These are phyloP conservation scores for Spathaspora arborariae DNA, from an alignment of 805 yeast species.

Conservation along the genomic window DNA sequence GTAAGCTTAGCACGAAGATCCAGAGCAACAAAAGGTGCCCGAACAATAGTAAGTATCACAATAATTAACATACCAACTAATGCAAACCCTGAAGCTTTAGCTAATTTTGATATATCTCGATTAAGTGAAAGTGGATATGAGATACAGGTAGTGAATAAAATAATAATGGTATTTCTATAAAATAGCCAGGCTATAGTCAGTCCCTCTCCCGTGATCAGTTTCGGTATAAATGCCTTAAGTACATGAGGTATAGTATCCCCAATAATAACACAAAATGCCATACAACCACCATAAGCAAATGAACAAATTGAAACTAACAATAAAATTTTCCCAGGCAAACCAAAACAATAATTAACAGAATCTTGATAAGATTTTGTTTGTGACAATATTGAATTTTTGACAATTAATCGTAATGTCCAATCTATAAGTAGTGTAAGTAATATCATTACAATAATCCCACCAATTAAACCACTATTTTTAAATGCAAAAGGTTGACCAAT, in stretches of 20 bases:
- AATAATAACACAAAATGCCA: constrained; percentile 90
- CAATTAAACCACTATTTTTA: constrained; percentile 70
- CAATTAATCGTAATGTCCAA: constrained; percentile 81
- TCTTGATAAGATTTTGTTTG: constrained; percentile 81
- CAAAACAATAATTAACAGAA: constrained; percentile 77
- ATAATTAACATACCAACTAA: constrained; percentile 79
- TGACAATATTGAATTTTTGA: constrained; percentile 74
- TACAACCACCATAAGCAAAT: constrained; percentile 91
- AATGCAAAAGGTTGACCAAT: constrained; percentile 93
- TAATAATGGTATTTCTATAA: constrained; percentile 66
- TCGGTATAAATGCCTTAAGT: constrained; percentile 59
- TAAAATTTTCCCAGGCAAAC: constrained; percentile 61
- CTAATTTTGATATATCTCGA: constrained; percentile 77
- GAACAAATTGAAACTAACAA: constrained; percentile 76
- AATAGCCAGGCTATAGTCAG: constrained; percentile 48
- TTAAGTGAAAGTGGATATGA: constrained; percentile 82
- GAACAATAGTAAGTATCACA: constrained; percentile 63
- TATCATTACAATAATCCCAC: constrained; percentile 62
- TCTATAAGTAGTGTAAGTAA: constrained; percentile 70
- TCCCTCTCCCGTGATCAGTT: constrained; percentile 25
- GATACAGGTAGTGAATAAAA: constrained; percentile 62
- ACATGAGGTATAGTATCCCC: constrained; percentile 97
- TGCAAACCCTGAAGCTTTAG: constrained; percentile 85
- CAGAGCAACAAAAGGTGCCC: constrained; percentile 62
- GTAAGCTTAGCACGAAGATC: constrained; percentile 48